phyloP scores from a whole-genome alignment of 768 basidiomycete genomes.

The Dentipellis fragilis region DNA sequence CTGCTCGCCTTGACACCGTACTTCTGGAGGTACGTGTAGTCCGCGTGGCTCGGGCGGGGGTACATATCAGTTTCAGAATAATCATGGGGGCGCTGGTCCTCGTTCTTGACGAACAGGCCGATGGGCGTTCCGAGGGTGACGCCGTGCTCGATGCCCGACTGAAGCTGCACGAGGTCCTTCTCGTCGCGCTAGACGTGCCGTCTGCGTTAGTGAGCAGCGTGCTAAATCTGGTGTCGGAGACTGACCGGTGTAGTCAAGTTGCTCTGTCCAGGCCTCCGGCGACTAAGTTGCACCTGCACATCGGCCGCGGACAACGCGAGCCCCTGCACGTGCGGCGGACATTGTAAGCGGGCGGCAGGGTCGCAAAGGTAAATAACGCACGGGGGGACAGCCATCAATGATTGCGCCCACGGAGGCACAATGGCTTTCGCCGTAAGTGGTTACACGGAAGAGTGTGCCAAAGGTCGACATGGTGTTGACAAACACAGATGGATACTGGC shows the following conservation, averaged over 20 bases:
- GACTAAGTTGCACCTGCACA: constrained; percentile 84
- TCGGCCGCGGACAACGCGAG: constrained; percentile 70
- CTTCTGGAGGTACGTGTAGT: constrained; percentile 96
- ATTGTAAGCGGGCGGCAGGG: not conserved
- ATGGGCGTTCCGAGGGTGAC: constrained; percentile 97
- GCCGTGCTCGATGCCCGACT: constrained; percentile 89
- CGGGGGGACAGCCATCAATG: constrained; percentile 95
- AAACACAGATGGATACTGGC: no score
- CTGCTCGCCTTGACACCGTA: constrained; percentile 97
- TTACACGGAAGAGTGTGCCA: constrained; percentile 85
- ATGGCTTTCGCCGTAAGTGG: constrained; percentile 97
- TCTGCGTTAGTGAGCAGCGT: not conserved
- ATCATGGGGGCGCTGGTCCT: constrained; percentile 97
- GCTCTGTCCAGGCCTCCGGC: constrained; percentile 91
- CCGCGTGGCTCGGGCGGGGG: constrained; percentile 95
- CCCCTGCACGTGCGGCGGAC: constrained; percentile 42
- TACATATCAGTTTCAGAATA: constrained; percentile 97
- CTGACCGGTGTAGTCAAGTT: constrained; percentile 91
- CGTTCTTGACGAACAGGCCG: constrained; percentile 91
- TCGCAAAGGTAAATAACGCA: constrained; percentile 26
- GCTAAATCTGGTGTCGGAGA: constrained; percentile 4
- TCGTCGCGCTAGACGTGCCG: constrained; percentile 67
- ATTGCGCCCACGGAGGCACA: constrained; percentile 96
- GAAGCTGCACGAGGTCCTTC: constrained; percentile 87
- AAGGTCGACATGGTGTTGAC: constrained; percentile 73